Evolutionary conservation across 2,329 filamentous ascomycete species (phyloP), one percentile per base, ranked within the genome.

Genomic region (Domatiomyces catenatus): DNA sequence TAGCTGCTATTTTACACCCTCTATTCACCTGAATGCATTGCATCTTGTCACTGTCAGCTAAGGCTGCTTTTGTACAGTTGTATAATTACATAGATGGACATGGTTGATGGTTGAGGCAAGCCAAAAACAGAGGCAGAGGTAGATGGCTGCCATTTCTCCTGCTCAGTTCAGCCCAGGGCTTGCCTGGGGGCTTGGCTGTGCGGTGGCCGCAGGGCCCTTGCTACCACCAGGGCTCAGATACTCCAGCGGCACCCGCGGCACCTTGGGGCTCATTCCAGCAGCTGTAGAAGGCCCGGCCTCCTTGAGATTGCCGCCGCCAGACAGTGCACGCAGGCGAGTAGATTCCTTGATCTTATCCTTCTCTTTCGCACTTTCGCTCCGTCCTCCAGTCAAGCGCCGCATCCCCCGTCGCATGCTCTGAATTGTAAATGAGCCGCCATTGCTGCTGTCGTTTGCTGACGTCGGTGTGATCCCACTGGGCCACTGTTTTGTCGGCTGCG

Each of bases 191-290:
- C 32, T 39, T 5, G 32, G 10, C 32, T 15, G 32, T 39, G 32
- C 12, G 3, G 22, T 24, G 3, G 6, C 22, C 3, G 22, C 8
- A 1, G 32, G 15, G 32, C 32, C 32, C 32, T 39, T 39, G 32
- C 19, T 39, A 12, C 19, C 45, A 47, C 26, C 47, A 19, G 64
- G 66, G 10, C 62, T 60, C 42, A 73, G 64, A 59, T 71, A 74
- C 50, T 71, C 71, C 44, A 66, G 59, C 0, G 71, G 71, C 6
- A 74, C 70, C 53, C 70, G 71, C 2, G 71, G 71, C 8, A 74
- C 70, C 18, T 68, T 63, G 63, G 43, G 66, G 61, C 39, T 66
- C 15, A 46, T 17, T 22, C 48, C 39, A 18, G 26, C 5, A 24
- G 15, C 8, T 15, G 24, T 32, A 5, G 32, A 4, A 5, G 32